Percentiles rank a stretch among this genome's conserved stretches.
phyloP scores from a whole-genome alignment of 2,329 filamentous ascomycete genomes.

The Saccharata proteae region DNA sequence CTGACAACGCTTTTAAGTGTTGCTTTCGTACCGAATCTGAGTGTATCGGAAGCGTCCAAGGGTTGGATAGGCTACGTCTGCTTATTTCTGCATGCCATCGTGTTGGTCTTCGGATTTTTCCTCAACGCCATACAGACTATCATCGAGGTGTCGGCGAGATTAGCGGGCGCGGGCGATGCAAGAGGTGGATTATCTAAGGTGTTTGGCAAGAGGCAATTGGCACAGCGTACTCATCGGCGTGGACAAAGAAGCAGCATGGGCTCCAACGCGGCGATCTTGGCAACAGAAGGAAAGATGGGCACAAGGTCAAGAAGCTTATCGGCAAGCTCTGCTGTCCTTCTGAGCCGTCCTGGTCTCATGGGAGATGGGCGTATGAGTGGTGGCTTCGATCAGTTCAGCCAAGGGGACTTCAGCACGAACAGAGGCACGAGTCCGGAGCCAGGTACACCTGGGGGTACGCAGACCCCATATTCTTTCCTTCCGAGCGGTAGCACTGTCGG shows the following conservation, averaged over 20 bases:
- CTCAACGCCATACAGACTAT: constrained; percentile 84
- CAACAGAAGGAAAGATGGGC: constrained; percentile 49
- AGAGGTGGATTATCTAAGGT: constrained; percentile 75
- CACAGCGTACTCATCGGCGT: constrained; percentile 52
- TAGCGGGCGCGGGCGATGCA: constrained; percentile 67
- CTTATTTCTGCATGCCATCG: constrained; percentile 69
- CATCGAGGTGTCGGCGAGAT: constrained; percentile 72
- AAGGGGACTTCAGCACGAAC: constrained; percentile 39
- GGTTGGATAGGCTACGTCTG: constrained; percentile 96
- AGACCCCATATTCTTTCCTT: constrained; percentile 61
- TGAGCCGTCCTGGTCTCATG: constrained; percentile 20
- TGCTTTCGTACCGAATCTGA: constrained; percentile 72
- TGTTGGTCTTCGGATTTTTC: constrained; percentile 85
- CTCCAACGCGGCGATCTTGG: constrained; percentile 72
- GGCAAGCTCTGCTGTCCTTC: constrained; percentile 48
- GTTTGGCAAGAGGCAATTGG: constrained; percentile 82
- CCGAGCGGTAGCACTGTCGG: constrained; percentile 38
- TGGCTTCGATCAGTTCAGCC: constrained; percentile 41
- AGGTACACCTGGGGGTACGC: constrained; percentile 61
- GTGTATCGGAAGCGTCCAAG: constrained; percentile 64
- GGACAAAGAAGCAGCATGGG: constrained; percentile 67
- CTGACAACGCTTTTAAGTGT: constrained; percentile 43
- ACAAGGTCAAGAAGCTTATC: constrained; percentile 45
- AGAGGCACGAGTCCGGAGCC: constrained; percentile 52
- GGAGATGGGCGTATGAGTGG: constrained; percentile 27